Conservation (phyloP, 192 early-diverging fungal species). For the Entomortierella lignicola region DNA sequence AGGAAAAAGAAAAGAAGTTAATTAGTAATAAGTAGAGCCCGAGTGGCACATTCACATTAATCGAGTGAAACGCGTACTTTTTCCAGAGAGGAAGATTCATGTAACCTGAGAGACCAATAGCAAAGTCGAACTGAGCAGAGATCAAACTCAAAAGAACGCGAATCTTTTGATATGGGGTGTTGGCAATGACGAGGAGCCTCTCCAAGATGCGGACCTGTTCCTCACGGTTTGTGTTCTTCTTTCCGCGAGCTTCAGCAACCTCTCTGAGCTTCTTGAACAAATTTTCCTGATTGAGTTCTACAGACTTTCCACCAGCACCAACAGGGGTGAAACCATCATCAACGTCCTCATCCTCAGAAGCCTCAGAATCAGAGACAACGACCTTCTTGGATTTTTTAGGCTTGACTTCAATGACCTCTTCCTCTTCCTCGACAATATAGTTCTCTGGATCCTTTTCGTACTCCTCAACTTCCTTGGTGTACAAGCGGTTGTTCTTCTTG, state of each 20-base stretch:
- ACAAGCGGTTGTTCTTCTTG: constrained; percentile 87
- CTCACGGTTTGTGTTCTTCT: constrained; percentile 93
- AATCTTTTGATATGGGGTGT: constrained; percentile 82
- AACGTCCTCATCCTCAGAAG: constrained; percentile 61
- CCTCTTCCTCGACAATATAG: constrained; percentile 28
- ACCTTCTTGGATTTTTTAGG: constrained; percentile 41
- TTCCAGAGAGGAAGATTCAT: constrained; percentile 89
- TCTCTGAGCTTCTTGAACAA: constrained; percentile 87
- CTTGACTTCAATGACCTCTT: constrained; percentile 23
- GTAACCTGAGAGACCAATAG: constrained; percentile 69
- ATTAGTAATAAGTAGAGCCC: too few species aligned
- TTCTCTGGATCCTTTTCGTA: constrained; percentile 64
- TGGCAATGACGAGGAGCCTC: constrained; percentile 69
- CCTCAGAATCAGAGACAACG: constrained; percentile 61
- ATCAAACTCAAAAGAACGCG: constrained; percentile 88
- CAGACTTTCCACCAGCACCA: constrained; percentile 73
- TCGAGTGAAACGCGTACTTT: constrained; percentile 58
- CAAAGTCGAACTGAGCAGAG: constrained; percentile 90
- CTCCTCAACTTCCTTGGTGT: constrained; percentile 75
- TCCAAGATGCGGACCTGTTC: constrained; percentile 79
- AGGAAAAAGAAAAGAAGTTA: not conserved
- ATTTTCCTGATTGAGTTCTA: constrained; percentile 75
- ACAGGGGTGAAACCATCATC: constrained; percentile 80
- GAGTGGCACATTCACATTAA: too few species aligned
- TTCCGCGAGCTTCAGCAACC: constrained; percentile 86